Evolutionary conservation across 257 asterid species (phyloP).

Genomic region (Primulina tabacum): DNA sequence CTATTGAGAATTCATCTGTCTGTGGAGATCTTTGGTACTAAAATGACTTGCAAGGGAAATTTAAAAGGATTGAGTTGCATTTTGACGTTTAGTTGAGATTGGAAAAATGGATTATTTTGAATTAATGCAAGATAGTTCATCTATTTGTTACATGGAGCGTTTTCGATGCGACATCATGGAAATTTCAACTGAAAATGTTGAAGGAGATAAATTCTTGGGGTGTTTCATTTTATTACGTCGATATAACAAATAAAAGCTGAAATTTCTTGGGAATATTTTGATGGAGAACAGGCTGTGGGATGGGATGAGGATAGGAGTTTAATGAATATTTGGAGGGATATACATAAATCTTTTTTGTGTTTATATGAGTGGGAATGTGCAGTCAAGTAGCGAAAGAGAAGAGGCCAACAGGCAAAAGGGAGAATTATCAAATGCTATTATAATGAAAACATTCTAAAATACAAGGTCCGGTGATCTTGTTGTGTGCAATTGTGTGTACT

Average conservation of each 20-base stretch:
- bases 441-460: background rate
- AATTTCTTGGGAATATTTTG: background rate
- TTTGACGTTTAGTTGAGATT: background rate
- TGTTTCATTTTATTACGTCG: background rate
- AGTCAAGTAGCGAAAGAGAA: constrained; percentile 14
- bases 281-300: constrained; percentile 38
- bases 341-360: constrained; percentile 46
- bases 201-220: constrained; percentile 9
- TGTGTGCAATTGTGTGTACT: no score
- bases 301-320: constrained; percentile 23
- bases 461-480: background rate
- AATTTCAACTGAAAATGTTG: constrained; percentile 8
- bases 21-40: no score
- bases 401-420: background rate
- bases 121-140: background rate
- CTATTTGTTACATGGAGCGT: background rate
- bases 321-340: constrained; percentile 47
- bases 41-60: no score
- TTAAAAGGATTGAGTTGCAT: background rate
- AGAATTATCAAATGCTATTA: background rate
- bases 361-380: constrained; percentile 25
- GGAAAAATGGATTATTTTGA: background rate
- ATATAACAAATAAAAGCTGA: background rate
- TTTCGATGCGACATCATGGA: background rate
- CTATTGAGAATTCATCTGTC: no score